phyloP scores from a whole-genome alignment of 306 rosid species.

The Pterocarpus macrocarpus region DNA sequence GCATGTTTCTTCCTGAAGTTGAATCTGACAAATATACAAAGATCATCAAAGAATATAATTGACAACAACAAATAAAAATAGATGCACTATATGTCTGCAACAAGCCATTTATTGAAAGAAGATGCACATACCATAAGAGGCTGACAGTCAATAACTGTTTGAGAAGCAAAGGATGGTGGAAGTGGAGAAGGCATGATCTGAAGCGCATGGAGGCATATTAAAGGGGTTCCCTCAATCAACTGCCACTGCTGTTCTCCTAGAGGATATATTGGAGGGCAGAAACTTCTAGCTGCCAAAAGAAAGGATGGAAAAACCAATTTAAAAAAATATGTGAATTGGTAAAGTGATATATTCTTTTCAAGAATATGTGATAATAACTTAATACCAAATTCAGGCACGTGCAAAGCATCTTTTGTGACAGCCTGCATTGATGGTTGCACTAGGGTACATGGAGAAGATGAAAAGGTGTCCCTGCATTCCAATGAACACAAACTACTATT shows the following conservation, averaged over 20 bases:
- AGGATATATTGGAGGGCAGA: slow-evolving; percentile 95
- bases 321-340: slow-evolving; percentile 29
- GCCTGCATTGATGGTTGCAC: slow-evolving; percentile 91
- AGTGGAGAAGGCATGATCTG: slow-evolving; percentile 87
- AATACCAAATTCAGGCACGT: slow-evolving; percentile 84
- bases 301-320: slow-evolving; percentile 45
- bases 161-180: slow-evolving; percentile 89
- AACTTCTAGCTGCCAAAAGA: slow-evolving; percentile 74
- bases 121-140: slow-evolving; percentile 78
- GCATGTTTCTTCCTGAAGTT: slow-evolving; percentile 93
- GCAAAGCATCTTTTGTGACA: slow-evolving; percentile 55
- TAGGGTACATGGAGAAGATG: slow-evolving; percentile 83
- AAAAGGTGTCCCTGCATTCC: slow-evolving; percentile 85
- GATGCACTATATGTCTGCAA: slow-evolving; percentile 8
- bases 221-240: slow-evolving; percentile 69
- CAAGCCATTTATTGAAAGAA: slow-evolving; percentile 35
- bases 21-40: slow-evolving; percentile 63
- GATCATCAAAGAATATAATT: slow-evolving; percentile 29
- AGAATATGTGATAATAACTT: slow-evolving; percentile 30
- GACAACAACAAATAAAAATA: slow-evolving; percentile 22
- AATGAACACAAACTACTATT: slow-evolving; percentile 43
- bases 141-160: slow-evolving; percentile 88
- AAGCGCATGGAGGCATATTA: slow-evolving; percentile 81
- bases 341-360: slow-evolving; percentile 8
- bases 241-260: slow-evolving; percentile 79